phyloP scores from a whole-genome alignment of 768 basidiomycete species.

The Auricularia sp. region DNA sequence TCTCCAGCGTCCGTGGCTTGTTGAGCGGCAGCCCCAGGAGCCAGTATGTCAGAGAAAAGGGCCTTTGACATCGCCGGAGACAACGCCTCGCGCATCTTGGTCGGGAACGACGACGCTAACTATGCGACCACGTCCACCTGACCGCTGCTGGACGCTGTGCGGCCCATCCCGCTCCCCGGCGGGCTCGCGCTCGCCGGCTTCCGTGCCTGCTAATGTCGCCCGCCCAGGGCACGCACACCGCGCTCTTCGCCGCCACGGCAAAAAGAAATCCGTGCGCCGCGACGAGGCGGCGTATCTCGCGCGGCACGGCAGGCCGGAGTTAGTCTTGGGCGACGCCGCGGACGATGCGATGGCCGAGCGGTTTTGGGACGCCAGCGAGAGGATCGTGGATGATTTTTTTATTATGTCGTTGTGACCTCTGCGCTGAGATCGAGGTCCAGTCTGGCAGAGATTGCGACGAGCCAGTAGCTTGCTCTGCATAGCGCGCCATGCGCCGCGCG shows the following conservation, averaged over 20 bases:
- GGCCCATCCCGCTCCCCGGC: conserved; percentile 8
- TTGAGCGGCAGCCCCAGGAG: no score
- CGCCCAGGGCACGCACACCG: conserved; percentile 14
- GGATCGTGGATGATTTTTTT: neutral
- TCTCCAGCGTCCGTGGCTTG: no score
- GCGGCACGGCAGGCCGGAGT: conserved; percentile 9
- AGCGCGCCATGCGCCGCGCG: no score
- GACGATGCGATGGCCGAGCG: conserved; percentile 23
- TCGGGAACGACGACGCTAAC: no score
- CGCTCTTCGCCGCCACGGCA: conserved; percentile 14
- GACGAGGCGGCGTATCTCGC: conserved; percentile 13
- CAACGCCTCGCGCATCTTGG: no score
- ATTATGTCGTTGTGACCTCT: no score
- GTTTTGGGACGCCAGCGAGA: conserved; percentile 13
- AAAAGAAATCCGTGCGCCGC: conserved; percentile 6
- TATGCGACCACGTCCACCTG: no score
- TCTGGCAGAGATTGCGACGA: no score
- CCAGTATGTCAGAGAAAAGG: no score
- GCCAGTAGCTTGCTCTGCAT: no score
- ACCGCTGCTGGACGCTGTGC: conserved; percentile 10
- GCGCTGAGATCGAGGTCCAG: no score
- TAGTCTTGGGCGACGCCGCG: conserved; percentile 15
- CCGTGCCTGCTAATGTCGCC: neutral
- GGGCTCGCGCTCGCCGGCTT: neutral
- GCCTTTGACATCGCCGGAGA: no score